Evolutionary conservation across 2,329 filamentous ascomycete species (phyloP).

Genomic region (Penicillium sclerotigenum): DNA sequence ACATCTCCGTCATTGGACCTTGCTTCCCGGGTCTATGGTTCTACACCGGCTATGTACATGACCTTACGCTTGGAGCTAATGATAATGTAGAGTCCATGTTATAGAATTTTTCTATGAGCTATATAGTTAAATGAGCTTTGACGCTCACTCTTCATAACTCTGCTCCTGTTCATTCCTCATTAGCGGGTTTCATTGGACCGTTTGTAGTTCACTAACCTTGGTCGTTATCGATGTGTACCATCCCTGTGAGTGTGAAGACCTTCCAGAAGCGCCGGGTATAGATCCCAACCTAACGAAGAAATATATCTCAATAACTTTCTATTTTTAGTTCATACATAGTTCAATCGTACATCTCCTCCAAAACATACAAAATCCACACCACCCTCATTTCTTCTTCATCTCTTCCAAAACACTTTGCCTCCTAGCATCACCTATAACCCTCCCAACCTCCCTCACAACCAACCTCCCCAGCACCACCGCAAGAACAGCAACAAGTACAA

Average conservation of each 20-base stretch:
- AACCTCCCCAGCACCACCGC: constrained; percentile 47
- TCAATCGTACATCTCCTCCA: not conserved
- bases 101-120: not conserved
- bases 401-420: constrained; percentile 8
- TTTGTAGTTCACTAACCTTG: not conserved
- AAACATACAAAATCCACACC: not conserved
- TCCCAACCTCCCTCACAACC: constrained; percentile 26
- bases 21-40: not conserved
- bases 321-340: too few relatives aligned
- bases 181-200: not conserved
- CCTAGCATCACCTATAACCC: constrained; percentile 22
- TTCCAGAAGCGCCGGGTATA: not conserved
- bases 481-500: constrained; percentile 57
- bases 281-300: not conserved
- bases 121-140: too few relatives aligned
- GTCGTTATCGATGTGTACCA: not conserved
- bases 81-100: not conserved
- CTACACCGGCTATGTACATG: not conserved
- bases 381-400: constrained; percentile 22
- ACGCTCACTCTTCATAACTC: not conserved
- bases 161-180: not conserved
- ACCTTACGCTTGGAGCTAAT: not conserved
- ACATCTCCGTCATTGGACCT: not conserved
- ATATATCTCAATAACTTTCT: not conserved
- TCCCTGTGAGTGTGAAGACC: too few relatives aligned